Percentiles rank a stretch among this genome's conserved stretches.
Evolutionary conservation across 2,329 filamentous ascomycete species (phyloP).

Genomic region (Colletotrichum sp.): DNA sequence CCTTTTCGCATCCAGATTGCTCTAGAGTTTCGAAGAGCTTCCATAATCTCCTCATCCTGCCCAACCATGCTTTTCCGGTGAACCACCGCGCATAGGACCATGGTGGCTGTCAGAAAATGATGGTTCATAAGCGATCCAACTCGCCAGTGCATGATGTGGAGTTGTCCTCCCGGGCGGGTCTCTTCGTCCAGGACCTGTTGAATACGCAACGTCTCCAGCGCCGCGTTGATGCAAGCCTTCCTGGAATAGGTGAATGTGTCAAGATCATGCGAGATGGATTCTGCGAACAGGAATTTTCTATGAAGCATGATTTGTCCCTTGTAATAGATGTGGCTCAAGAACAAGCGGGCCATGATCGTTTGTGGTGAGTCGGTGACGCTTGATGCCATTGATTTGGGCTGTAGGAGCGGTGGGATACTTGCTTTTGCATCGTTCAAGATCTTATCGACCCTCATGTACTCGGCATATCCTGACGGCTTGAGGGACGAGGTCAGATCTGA

Average conservation of each 20-base stretch:
- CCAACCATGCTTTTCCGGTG: background rate
- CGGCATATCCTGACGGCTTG: slow-evolving; percentile 18
- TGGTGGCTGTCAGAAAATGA: slow-evolving; percentile 28
- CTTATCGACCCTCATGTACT: slow-evolving; percentile 26
- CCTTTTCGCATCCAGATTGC: background rate
- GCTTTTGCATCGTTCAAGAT: slow-evolving; percentile 26
- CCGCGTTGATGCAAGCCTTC: slow-evolving; percentile 26
- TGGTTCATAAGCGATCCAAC: slow-evolving; percentile 22
- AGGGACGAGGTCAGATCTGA: slow-evolving; percentile 25
- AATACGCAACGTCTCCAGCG: slow-evolving; percentile 25
- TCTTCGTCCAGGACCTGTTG: slow-evolving; percentile 30
- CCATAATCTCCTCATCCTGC: background rate
- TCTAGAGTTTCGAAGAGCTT: background rate
- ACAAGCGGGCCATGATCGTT: slow-evolving; percentile 30
- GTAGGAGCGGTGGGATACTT: slow-evolving; percentile 28
- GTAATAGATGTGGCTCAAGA: slow-evolving; percentile 30
- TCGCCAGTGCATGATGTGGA: slow-evolving; percentile 21
- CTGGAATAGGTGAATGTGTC: slow-evolving; percentile 30
- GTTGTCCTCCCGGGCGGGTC: slow-evolving; percentile 23
- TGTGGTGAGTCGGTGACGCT: slow-evolving; percentile 28
- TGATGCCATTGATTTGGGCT: slow-evolving; percentile 17
- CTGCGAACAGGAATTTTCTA: slow-evolving; percentile 27
- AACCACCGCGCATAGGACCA: slow-evolving; percentile 23
- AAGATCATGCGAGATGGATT: background rate
- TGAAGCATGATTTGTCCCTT: slow-evolving; percentile 36